These are phyloP conservation scores for Pseudozyma thailandica DNA, from an alignment of 1,284 basidiomycete genomes.

Conservation along the genomic window DNA sequence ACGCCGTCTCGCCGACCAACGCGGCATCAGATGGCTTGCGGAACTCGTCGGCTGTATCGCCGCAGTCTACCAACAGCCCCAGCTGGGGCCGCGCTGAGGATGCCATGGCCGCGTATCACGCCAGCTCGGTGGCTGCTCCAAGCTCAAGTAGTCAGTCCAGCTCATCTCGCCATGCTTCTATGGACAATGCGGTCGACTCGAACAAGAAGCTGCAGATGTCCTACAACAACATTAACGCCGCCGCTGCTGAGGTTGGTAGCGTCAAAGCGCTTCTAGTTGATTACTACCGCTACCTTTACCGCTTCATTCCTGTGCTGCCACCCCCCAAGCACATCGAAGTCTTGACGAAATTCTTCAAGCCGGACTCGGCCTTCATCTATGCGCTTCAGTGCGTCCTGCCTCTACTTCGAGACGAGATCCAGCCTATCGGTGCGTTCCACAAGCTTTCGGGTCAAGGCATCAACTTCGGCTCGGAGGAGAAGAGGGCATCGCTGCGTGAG, in stretches of 20 bases:
- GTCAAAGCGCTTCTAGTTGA: slow-evolving; percentile 46
- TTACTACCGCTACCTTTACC: slow-evolving; percentile 62
- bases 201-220: slow-evolving; percentile 22
- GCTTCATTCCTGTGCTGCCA: slow-evolving; percentile 59
- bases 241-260: slow-evolving; percentile 29
- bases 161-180: slow-evolving; percentile 20
- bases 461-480: slow-evolving; percentile 54
- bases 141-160: slow-evolving; percentile 16
- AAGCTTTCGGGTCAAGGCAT: slow-evolving; percentile 44
- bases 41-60: slow-evolving; percentile 14
- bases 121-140: slow-evolving; percentile 36
- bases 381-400: slow-evolving; percentile 58
- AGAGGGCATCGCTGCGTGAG: slow-evolving; percentile 46
- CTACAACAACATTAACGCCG: slow-evolving; percentile 25
- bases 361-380: slow-evolving; percentile 56
- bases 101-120: slow-evolving; percentile 25
- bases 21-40: slow-evolving; percentile 2
- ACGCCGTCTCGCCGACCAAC: slow-evolving; percentile 1
- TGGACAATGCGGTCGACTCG: slow-evolving; percentile 18
- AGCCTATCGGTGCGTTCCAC: slow-evolving; percentile 45
- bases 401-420: slow-evolving; percentile 51
- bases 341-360: slow-evolving; percentile 35
- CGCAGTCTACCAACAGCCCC: slow-evolving; percentile 17
- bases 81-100: slow-evolving; percentile 14
- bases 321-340: slow-evolving; percentile 48